Base-by-base conservation (phyloP, 768 basidiomycete species). In the Paxillus rubicundulus region DNA sequence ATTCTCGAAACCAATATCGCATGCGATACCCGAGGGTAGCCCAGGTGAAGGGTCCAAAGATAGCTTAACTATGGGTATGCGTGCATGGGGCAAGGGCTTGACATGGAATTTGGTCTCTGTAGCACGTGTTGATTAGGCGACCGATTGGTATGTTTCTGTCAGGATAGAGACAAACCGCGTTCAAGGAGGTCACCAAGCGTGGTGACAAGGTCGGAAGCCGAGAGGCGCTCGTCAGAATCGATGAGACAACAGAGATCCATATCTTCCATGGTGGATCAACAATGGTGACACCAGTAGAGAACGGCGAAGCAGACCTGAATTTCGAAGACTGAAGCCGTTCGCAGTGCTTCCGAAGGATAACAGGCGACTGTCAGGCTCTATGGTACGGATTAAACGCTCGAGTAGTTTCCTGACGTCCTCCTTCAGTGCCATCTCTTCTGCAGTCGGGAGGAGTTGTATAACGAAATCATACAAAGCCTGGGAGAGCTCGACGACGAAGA, bases 241-340 rank as follows among this genome's bases (percentile, higher is more conserved):
- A 97, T 92, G 67, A 99, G 80, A 71, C 94, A 98, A 68, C 95
- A 98, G 32, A 99, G 76, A 73, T 99, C 96, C 96, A 99, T 98
- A 72, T 99, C 96, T 98, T 63, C 39, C 9, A 24, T 12, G 42
- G 47, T 55, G 36, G 56, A 52, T 62, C 54, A 57, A 44, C 52
- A 30, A 13, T 32, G 41, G 14, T 28, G 30, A 42, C 18, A 49
- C 55, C 28, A 52, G 51, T 16, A 44, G 21, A 45, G 24, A 20
- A 38, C 49, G 50, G 55, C 49, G 54, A 32, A 20, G 60, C 76
- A 51, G 47, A 90, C 95, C 95, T 56, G 93, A 96, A 74, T 98
- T 97, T 60, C 93, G 82, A 62, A 98, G 82, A 67, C 92, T 94
- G 77, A 98, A 96, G 53, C 95, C 94, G 65, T 98, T 98, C 10